phyloP scores from a whole-genome alignment of 495 filamentous ascomycete genomes.

The Penicillium bialowiezense region DNA sequence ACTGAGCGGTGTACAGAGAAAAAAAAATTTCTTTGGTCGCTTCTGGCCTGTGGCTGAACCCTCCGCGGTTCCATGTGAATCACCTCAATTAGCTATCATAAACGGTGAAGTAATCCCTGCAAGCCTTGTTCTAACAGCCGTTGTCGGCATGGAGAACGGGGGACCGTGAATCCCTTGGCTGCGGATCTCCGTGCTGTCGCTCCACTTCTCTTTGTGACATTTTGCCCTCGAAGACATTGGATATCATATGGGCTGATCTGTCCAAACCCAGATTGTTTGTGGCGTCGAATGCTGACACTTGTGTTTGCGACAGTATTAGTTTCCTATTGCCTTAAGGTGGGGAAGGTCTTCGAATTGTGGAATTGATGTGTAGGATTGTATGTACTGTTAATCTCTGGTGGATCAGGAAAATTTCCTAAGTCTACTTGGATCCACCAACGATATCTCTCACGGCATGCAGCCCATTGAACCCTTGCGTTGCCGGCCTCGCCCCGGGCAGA shows the following conservation, averaged over 20 bases:
- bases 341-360: background rate
- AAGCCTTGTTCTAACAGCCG: slow-evolving; percentile 8
- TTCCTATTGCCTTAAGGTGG: background rate
- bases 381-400: background rate
- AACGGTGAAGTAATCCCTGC: background rate
- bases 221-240: background rate
- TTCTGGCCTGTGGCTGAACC: slow-evolving; percentile 5
- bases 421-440: slow-evolving; percentile 3
- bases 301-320: background rate
- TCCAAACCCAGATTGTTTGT: slow-evolving; percentile 6
- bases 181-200: slow-evolving; percentile 1
- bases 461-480: background rate
- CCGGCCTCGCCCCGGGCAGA: slow-evolving; percentile 1
- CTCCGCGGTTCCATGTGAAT: slow-evolving; percentile 11
- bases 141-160: slow-evolving; percentile 8
- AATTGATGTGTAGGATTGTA: slow-evolving; percentile 2
- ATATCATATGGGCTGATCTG: slow-evolving; percentile 9
- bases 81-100: background rate
- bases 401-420: background rate
- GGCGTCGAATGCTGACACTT: background rate
- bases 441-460: background rate
- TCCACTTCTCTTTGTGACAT: slow-evolving; percentile 11
- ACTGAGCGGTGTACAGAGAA: background rate
- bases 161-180: slow-evolving; percentile 3
- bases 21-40: background rate